Evolutionary conservation across 2,329 filamentous ascomycete species (phyloP).

Genomic region (Corynespora cassiicola): DNA sequence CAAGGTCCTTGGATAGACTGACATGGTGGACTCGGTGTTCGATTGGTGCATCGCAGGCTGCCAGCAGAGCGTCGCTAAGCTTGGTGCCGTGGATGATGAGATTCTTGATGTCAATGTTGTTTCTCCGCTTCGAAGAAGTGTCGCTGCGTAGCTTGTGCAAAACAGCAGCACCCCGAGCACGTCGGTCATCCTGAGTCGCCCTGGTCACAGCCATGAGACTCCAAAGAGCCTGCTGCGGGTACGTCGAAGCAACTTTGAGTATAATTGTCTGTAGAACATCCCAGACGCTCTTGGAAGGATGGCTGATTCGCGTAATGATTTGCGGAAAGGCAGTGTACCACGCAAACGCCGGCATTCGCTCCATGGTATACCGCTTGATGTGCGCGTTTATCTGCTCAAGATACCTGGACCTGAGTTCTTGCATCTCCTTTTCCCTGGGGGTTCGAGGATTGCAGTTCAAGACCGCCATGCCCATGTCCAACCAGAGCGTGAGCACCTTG

Average conservation of each 20-base stretch:
- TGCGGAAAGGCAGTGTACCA: slow-evolving; percentile 88
- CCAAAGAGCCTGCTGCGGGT: slow-evolving; percentile 93
- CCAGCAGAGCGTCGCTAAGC: slow-evolving; percentile 80
- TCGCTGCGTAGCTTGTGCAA: slow-evolving; percentile 48
- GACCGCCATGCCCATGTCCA: slow-evolving; percentile 83
- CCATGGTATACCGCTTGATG: slow-evolving; percentile 76
- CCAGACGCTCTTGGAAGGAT: slow-evolving; percentile 80
- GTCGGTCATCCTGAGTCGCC: slow-evolving; percentile 75
- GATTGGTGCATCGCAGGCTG: slow-evolving; percentile 81
- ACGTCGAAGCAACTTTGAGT: slow-evolving; percentile 80
- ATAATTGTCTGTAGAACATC: slow-evolving; percentile 80
- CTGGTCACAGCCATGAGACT: slow-evolving; percentile 86
- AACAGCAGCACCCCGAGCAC: slow-evolving; percentile 56
- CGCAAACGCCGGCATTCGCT: slow-evolving; percentile 74
- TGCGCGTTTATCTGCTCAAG: slow-evolving; percentile 63
- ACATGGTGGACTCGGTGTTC: slow-evolving; percentile 73
- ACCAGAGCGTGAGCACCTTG: slow-evolving; percentile 89
- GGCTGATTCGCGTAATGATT: slow-evolving; percentile 93
- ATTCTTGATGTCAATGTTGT: slow-evolving; percentile 66
- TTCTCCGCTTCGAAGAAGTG: slow-evolving; percentile 60
- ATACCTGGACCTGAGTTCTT: slow-evolving; percentile 34
- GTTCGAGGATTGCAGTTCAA: slow-evolving; percentile 37
- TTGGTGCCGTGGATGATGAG: slow-evolving; percentile 81
- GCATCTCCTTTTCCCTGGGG: slow-evolving; percentile 36
- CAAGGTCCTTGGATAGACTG: slow-evolving; percentile 77